Conservation (phyloP, 1,139 yeast genomes). For the Suhomyces bokatorum region DNA sequence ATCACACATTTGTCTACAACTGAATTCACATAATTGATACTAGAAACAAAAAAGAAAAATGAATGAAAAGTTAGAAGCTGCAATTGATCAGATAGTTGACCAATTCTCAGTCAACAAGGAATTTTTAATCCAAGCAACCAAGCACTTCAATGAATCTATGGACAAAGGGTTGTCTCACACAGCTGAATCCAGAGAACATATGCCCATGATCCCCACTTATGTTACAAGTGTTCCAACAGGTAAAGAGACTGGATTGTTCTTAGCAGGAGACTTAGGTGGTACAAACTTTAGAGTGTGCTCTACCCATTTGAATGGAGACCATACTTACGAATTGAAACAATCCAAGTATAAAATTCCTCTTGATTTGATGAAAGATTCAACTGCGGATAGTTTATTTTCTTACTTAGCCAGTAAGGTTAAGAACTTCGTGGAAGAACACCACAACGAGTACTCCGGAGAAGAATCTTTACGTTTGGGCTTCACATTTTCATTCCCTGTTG, state of each 20-base stretch:
- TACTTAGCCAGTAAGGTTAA: constrained; percentile 72
- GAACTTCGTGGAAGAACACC: constrained; percentile 63
- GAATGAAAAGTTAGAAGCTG: constrained; percentile 33
- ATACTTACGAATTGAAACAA: constrained; percentile 71
- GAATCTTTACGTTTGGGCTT: constrained; percentile 72
- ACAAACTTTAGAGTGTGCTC: constrained; percentile 91
- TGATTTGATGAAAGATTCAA: constrained; percentile 61
- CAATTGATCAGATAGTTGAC: constrained; percentile 49
- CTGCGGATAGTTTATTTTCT: constrained; percentile 58
- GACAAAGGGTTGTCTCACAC: constrained; percentile 52
- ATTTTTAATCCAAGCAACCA: constrained; percentile 57
- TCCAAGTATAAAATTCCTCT: constrained; percentile 72
- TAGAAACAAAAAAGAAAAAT: constrained; percentile 15
- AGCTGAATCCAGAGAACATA: constrained; percentile 42
- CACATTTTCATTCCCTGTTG: constrained; percentile 90
- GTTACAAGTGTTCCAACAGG: constrained; percentile 84
- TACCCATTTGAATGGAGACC: constrained; percentile 75
- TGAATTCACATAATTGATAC: background rate
- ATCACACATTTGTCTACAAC: background rate
- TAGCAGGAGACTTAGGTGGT: constrained; percentile 89
- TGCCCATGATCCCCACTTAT: constrained; percentile 90
- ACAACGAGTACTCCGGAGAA: constrained; percentile 41
- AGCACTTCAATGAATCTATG: constrained; percentile 63
- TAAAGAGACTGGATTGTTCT: constrained; percentile 68
- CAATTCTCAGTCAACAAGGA: constrained; percentile 57